phyloP scores from a whole-genome alignment of 2,329 filamentous ascomycete genomes.

The Leptodontidium sp. region DNA sequence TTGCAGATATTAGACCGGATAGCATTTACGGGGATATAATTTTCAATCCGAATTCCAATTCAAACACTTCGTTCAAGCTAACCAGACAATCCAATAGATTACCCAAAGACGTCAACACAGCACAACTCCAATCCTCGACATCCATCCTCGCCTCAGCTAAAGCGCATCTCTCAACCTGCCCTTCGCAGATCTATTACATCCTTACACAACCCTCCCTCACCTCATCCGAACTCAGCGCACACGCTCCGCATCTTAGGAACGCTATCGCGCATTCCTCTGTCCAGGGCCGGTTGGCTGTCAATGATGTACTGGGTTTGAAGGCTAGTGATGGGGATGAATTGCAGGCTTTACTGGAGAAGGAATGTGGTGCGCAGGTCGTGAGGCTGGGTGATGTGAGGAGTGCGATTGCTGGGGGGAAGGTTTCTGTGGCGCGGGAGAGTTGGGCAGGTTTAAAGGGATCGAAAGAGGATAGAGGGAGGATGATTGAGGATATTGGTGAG shows the following conservation, averaged over 20 bases:
- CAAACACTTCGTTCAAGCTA: background rate
- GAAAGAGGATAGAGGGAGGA: constrained; percentile 55
- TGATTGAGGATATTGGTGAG: constrained; percentile 57
- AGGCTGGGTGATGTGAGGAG: background rate
- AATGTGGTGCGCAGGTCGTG: constrained; percentile 53
- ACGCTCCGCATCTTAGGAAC: constrained; percentile 58
- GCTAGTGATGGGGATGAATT: constrained; percentile 53
- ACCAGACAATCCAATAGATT: background rate
- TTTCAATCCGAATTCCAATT: background rate
- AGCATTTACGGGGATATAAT: background rate
- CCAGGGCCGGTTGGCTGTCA: constrained; percentile 49
- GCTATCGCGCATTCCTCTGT: constrained; percentile 34
- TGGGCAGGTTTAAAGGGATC: constrained; percentile 52
- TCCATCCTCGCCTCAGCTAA: constrained; percentile 37
- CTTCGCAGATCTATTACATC: constrained; percentile 79
- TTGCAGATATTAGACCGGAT: background rate
- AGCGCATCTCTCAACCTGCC: constrained; percentile 69
- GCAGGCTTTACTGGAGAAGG: constrained; percentile 53
- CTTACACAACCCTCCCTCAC: constrained; percentile 80
- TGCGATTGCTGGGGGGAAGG: constrained; percentile 7
- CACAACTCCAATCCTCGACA: constrained; percentile 38
- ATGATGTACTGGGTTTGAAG: constrained; percentile 62
- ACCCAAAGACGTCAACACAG: constrained; percentile 22
- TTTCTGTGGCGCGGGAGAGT: constrained; percentile 35
- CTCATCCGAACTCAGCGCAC: constrained; percentile 69